phyloP scores from a whole-genome alignment of 1,139 yeast genomes.

The Scheffersomyces lignicola region DNA sequence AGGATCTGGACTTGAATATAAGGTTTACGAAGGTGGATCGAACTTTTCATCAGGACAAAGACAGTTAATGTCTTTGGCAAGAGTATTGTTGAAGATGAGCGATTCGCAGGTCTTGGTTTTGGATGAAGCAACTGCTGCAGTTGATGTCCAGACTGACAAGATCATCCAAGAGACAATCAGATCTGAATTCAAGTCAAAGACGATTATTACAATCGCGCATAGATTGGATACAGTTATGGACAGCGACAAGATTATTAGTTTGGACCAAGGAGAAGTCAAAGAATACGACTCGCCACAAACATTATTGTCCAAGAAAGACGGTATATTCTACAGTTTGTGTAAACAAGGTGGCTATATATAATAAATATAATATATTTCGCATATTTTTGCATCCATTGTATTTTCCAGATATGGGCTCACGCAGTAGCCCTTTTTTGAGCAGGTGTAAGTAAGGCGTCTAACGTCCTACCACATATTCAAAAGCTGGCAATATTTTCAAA shows the following conservation, averaged over 20 bases:
- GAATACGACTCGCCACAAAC: constrained; percentile 66
- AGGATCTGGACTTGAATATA: constrained; percentile 49
- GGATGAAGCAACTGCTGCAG: constrained; percentile 88
- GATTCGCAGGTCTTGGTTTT: constrained; percentile 63
- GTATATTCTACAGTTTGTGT: constrained; percentile 18
- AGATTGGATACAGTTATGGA: constrained; percentile 81
- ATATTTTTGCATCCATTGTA: background rate
- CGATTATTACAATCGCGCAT: constrained; percentile 81
- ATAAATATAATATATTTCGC: background rate
- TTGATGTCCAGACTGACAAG: constrained; percentile 76
- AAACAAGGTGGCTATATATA: constrained; percentile 17
- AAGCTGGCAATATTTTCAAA: no score
- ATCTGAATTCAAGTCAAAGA: constrained; percentile 58
- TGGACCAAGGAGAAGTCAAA: constrained; percentile 65
- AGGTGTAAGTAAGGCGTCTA: no score
- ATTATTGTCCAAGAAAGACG: constrained; percentile 12
- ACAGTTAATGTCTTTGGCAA: constrained; percentile 72
- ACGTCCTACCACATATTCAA: no score
- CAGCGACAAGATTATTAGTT: constrained; percentile 68
- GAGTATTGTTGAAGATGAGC: constrained; percentile 60
- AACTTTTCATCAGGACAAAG: constrained; percentile 78
- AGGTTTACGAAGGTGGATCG: constrained; percentile 66
- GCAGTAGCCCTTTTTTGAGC: no score
- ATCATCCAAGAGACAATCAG: constrained; percentile 75
- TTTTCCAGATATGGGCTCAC: no score